Evolutionary conservation across 805 yeast species (phyloP).

Genomic region (Zygoascus flipseniorum): DNA sequence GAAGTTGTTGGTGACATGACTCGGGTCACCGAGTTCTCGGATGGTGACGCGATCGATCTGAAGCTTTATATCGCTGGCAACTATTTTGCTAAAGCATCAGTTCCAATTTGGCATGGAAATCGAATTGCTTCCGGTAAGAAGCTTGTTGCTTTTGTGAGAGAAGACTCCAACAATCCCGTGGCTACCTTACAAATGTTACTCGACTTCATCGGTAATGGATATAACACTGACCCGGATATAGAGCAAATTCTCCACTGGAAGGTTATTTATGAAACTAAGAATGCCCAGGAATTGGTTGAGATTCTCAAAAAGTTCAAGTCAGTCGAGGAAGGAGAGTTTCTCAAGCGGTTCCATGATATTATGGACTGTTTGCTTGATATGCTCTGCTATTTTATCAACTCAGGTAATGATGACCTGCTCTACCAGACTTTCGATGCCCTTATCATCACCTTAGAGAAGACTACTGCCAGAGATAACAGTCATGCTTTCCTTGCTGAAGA

Average conservation of each 20-base stretch:
- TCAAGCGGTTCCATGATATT: conserved; percentile 32
- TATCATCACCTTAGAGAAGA: conserved; percentile 20
- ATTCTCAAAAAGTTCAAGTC: conserved; percentile 44
- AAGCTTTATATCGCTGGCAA: conserved; percentile 57
- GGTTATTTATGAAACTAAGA: conserved; percentile 30
- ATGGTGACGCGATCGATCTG: conserved; percentile 46
- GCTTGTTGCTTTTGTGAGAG: conserved; percentile 30
- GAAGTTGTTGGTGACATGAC: conserved; percentile 69
- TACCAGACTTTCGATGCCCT: conserved; percentile 17
- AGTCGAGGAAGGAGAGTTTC: conserved; percentile 44
- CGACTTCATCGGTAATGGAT: conserved; percentile 60
- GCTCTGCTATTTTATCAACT: conserved; percentile 29
- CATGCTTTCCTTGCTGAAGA: conserved; percentile 17
- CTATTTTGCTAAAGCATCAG: conserved; percentile 48
- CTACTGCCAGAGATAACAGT: conserved; percentile 13
- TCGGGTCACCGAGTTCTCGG: conserved; percentile 47
- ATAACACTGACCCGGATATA: conserved; percentile 49
- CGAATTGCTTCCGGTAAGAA: conserved; percentile 15
- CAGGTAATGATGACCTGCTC: conserved; percentile 9
- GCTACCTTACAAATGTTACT: conserved; percentile 44
- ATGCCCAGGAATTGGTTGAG: conserved; percentile 35
- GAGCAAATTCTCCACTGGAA: conserved; percentile 49
- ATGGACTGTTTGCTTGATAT: conserved; percentile 26
- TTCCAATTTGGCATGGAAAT: conserved; percentile 30
- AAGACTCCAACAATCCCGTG: conserved; percentile 27